Conservation (phyloP, 2,329 filamentous ascomycete genomes). For the Colletotrichum graminicola region DNA sequence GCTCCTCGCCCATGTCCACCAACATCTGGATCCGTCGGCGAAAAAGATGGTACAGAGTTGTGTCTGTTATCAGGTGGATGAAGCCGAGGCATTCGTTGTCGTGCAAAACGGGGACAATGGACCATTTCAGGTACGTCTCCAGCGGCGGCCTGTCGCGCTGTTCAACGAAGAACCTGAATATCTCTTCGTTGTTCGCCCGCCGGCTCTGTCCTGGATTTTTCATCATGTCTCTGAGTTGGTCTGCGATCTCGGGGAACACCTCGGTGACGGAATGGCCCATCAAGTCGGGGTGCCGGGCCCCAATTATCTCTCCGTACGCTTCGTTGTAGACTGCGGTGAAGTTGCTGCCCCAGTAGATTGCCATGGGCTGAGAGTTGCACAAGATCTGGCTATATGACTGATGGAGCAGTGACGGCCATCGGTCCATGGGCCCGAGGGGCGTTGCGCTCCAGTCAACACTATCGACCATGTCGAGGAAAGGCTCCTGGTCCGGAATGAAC, state of each 20-base stretch:
- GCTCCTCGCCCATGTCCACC: slow-evolving; percentile 59
- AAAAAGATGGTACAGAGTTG: slow-evolving; percentile 61
- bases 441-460: slow-evolving; percentile 61
- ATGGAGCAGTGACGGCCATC: slow-evolving; percentile 62
- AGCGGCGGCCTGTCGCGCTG: slow-evolving; percentile 56
- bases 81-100: slow-evolving; percentile 59
- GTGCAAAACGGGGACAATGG: slow-evolving; percentile 60
- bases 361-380: slow-evolving; percentile 62
- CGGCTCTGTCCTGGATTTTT: slow-evolving; percentile 48
- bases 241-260: slow-evolving; percentile 62
- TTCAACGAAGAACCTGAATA: slow-evolving; percentile 61
- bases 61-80: slow-evolving; percentile 61
- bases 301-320: slow-evolving; percentile 72
- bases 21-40: slow-evolving; percentile 63
- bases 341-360: slow-evolving; percentile 74
- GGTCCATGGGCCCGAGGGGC: slow-evolving; percentile 59
- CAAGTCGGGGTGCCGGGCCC: slow-evolving; percentile 72
- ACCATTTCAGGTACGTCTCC: slow-evolving; percentile 63
- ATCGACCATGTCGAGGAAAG: slow-evolving; percentile 56
- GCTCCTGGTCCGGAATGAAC: slow-evolving; percentile 52
- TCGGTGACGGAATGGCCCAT: slow-evolving; percentile 71
- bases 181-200: slow-evolving; percentile 54
- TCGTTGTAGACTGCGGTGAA: slow-evolving; percentile 76
- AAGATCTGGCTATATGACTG: slow-evolving; percentile 59
- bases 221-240: slow-evolving; percentile 61